These are phyloP conservation scores for Alternaria arbusti DNA, from an alignment of 2,329 filamentous ascomycete species.

Conservation along the genomic window DNA sequence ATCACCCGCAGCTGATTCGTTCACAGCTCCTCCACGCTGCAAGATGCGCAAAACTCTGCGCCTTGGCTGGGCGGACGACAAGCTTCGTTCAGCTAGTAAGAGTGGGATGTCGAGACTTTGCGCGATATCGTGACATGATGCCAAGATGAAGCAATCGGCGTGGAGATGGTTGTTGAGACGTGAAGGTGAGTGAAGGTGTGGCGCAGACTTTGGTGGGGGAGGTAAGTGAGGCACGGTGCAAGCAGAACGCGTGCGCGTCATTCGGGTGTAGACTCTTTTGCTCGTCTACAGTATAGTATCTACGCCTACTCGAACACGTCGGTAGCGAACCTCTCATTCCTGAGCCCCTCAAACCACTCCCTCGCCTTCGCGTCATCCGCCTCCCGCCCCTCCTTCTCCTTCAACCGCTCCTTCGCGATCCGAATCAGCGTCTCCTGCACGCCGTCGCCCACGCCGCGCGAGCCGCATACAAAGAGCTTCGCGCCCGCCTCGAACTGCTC, in stretches of 20 bases:
- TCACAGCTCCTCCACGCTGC: neutral
- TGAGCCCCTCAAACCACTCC: slow-evolving; percentile 54
- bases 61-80: neutral
- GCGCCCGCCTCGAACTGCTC: slow-evolving; percentile 58
- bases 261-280: neutral
- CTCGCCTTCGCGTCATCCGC: slow-evolving; percentile 51
- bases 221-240: neutral
- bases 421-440: slow-evolving; percentile 51
- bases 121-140: neutral
- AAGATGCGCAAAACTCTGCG: neutral
- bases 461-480: slow-evolving; percentile 71
- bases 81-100: neutral
- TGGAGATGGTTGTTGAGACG: neutral
- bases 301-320: slow-evolving; percentile 7
- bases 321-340: slow-evolving; percentile 48
- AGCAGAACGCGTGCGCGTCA: neutral
- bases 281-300: neutral
- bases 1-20: neutral
- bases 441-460: slow-evolving; percentile 54
- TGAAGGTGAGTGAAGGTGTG: neutral
- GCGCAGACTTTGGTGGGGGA: neutral
- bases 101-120: neutral
- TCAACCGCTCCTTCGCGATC: slow-evolving; percentile 53
- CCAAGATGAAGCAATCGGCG: neutral
- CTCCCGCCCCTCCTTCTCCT: slow-evolving; percentile 45